phyloP scores from a whole-genome alignment of 2,329 filamentous ascomycete genomes.

The Beauveria sp. region DNA sequence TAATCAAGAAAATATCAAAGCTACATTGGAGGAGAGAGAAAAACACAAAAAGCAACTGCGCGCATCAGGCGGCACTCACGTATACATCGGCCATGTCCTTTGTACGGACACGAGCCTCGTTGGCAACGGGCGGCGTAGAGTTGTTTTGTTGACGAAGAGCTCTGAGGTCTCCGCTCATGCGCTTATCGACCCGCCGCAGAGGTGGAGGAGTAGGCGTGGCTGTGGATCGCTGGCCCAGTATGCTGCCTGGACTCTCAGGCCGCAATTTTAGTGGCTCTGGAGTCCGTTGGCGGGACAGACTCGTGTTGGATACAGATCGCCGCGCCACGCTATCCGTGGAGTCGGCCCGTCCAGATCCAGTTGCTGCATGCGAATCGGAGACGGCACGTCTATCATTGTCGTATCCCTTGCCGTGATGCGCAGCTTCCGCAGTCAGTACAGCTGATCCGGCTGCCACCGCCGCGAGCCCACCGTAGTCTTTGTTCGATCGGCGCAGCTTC shows the following conservation, averaged over 20 bases:
- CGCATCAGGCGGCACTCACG: slow-evolving; percentile 53
- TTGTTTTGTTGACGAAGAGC: slow-evolving; percentile 30
- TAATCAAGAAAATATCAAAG: not conserved
- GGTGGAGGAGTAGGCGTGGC: slow-evolving; percentile 47
- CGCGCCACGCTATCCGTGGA: slow-evolving; percentile 19
- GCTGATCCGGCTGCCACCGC: slow-evolving; percentile 6
- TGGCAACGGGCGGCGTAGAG: slow-evolving; percentile 61
- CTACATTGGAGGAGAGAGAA: not conserved
- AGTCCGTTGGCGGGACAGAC: slow-evolving; percentile 42
- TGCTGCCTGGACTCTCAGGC: slow-evolving; percentile 55
- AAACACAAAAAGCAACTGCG: slow-evolving; percentile 11
- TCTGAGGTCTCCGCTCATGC: slow-evolving; percentile 66
- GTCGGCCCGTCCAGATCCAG: slow-evolving; percentile 15
- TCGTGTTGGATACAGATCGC: slow-evolving; percentile 46
- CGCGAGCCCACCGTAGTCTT: slow-evolving; percentile 23
- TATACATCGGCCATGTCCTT: slow-evolving; percentile 90
- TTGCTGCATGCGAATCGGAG: slow-evolving; percentile 25
- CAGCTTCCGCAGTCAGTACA: slow-evolving; percentile 8
- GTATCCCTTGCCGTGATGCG: not conserved
- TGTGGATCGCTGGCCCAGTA: slow-evolving; percentile 37
- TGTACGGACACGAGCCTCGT: slow-evolving; percentile 77
- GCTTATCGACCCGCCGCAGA: slow-evolving; percentile 60
- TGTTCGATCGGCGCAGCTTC: slow-evolving; percentile 16
- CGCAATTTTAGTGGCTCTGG: slow-evolving; percentile 48
- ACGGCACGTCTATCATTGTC: slow-evolving; percentile 19